Evolutionary conservation across 2,329 filamentous ascomycete genomes (phyloP).

Genomic region (Seiridium unicorne): DNA sequence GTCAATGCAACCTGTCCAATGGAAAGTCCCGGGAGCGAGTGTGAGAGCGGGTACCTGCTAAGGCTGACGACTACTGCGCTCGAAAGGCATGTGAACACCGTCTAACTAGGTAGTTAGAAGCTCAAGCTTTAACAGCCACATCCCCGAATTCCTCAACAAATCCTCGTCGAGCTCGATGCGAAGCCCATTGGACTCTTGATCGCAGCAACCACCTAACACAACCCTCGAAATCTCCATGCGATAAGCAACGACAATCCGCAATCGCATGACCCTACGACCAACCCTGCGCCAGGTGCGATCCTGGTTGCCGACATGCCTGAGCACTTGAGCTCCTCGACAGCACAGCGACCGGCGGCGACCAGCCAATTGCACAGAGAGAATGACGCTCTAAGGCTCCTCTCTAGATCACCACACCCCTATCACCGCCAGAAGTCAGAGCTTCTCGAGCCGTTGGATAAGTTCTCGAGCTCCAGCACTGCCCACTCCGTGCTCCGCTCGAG

Average conservation of each 20-base stretch:
- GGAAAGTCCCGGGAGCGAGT: neutral
- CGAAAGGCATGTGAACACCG: neutral
- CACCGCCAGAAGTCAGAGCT: slow-evolving; percentile 58
- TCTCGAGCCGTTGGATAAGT: slow-evolving; percentile 37
- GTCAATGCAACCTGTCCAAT: neutral
- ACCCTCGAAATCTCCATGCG: neutral
- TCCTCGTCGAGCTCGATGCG: neutral
- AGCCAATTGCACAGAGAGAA: slow-evolving; percentile 30
- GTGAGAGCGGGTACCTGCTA: slow-evolving; percentile 1
- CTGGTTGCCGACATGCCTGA: slow-evolving; percentile 9
- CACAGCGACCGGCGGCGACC: neutral
- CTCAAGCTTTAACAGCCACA: neutral
- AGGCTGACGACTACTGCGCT: slow-evolving; percentile 1
- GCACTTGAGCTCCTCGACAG: slow-evolving; percentile 3
- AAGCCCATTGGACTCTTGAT: too few relatives aligned
- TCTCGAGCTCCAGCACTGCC: slow-evolving; percentile 1
- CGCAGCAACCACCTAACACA: neutral
- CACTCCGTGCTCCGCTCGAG: neutral
- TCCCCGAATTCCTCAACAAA: neutral
- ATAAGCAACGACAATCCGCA: neutral
- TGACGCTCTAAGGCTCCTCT: slow-evolving; percentile 45
- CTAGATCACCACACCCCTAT: slow-evolving; percentile 68
- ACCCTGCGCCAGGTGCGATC: neutral
- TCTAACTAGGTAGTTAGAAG: too few relatives aligned
- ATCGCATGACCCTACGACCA: neutral